Evolutionary conservation across 345 rosid genomes (phyloP).

Genomic region (Moricandia arvensis): DNA sequence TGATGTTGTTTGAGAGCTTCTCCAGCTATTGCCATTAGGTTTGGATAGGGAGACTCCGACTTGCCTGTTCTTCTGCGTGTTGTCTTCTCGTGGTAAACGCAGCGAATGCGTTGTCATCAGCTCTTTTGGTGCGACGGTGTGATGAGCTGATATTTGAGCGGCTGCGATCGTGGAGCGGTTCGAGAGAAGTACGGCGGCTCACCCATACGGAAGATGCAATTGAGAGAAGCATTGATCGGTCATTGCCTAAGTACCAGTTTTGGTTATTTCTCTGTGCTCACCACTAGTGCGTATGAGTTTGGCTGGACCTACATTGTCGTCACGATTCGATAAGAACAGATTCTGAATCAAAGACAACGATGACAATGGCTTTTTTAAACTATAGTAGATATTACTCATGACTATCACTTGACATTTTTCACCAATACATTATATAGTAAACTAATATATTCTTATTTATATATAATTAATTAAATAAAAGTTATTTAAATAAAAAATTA

Average conservation of each 20-base stretch:
- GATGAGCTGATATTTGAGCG: constrained; percentile 85
- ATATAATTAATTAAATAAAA: no score
- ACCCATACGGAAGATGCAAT: constrained; percentile 93
- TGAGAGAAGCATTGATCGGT: constrained; percentile 88
- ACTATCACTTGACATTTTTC: no score
- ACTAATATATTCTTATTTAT: no score
- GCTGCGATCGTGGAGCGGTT: constrained; percentile 66
- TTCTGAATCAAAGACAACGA: not conserved
- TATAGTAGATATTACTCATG: not conserved
- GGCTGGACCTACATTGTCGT: constrained; percentile 59
- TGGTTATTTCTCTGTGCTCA: constrained; percentile 93
- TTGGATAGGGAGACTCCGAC: constrained; percentile 82
- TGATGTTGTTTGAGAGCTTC: constrained; percentile 88
- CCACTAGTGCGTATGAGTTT: constrained; percentile 82
- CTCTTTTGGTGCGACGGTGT: constrained; percentile 95
- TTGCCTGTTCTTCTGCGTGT: constrained; percentile 37
- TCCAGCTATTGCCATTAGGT: constrained; percentile 92
- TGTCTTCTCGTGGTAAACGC: constrained; percentile 83
- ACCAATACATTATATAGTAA: no score
- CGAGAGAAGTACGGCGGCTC: constrained; percentile 87
- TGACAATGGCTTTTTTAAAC: not conserved
- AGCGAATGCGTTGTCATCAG: constrained; percentile 68
- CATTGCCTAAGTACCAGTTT: constrained; percentile 91
- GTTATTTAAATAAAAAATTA: no score
- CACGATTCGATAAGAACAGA: not conserved